A percentile compares a stretch with the other conserved stretches of the same genome.
Evolutionary conservation across 768 basidiomycete species (phyloP).

Genomic region (Boletus fagicola): DNA sequence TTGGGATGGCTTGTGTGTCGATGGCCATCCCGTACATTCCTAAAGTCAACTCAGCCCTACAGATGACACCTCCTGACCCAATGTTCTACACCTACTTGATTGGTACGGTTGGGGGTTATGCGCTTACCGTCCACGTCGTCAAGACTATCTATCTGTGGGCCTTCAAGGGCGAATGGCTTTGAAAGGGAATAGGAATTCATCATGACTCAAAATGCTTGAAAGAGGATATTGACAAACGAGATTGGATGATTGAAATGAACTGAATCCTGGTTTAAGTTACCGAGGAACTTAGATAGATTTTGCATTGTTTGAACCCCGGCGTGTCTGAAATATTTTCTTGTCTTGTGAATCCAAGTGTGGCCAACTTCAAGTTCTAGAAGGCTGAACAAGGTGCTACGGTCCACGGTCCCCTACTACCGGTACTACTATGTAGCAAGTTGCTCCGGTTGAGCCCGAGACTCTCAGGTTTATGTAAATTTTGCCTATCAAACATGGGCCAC

Average conservation of each 20-base stretch:
- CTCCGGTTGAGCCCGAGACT: too few relatives aligned
- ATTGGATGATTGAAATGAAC: neutral
- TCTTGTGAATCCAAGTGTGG: neutral
- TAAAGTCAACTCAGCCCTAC: slow-evolving; percentile 29
- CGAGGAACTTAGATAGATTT: neutral
- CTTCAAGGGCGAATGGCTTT: slow-evolving; percentile 34
- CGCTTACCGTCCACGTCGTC: slow-evolving; percentile 27
- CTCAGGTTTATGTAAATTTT: too few relatives aligned
- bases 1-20: slow-evolving; percentile 31
- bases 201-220: neutral
- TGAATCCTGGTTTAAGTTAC: neutral
- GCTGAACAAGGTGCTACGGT: neutral
- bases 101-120: slow-evolving; percentile 22
- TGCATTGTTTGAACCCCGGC: neutral
- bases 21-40: slow-evolving; percentile 36
- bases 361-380: neutral
- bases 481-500: neutral
- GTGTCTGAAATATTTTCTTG: neutral
- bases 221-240: neutral
- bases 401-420: too few relatives aligned
- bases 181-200: neutral
- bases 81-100: slow-evolving; percentile 30
- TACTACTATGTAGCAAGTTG: too few relatives aligned
- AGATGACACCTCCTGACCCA: slow-evolving; percentile 28
- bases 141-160: slow-evolving; percentile 27